phyloP scores from a whole-genome alignment of 208 protist species.

The Acanthamoeba sp. region DNA sequence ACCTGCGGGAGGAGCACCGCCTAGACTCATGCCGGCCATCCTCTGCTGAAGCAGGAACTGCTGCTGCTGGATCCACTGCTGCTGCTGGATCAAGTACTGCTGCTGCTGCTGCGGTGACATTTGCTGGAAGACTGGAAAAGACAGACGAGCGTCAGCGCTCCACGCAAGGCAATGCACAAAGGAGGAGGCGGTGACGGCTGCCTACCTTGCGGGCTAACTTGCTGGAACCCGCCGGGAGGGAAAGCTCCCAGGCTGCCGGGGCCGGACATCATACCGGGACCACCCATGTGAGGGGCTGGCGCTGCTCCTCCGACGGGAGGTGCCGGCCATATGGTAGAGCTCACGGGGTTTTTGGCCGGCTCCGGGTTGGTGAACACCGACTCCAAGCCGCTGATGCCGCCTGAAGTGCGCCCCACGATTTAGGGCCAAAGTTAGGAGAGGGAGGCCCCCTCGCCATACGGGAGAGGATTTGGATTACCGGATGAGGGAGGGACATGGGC shows the following conservation, averaged over 20 bases:
- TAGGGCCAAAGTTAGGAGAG: no score
- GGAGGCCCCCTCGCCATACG: no score
- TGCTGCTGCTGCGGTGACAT: conserved; percentile 59
- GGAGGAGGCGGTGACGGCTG: not conserved
- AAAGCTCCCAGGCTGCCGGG: not conserved
- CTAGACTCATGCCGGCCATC: not conserved
- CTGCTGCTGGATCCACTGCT: conserved; percentile 72
- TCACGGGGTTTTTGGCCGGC: not conserved
- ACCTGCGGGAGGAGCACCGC: not conserved
- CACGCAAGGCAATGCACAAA: no score
- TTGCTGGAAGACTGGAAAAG: conserved; percentile 20
- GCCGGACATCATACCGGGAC: not conserved
- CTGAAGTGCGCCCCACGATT: no score
- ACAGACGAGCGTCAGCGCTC: not conserved
- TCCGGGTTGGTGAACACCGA: not conserved
- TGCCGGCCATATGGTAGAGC: conserved; percentile 35
- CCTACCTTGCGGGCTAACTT: conserved; percentile 31
- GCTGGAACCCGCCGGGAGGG: not conserved
- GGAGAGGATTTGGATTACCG: not conserved
- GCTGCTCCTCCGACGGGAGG: not conserved
- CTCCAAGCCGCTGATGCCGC: not conserved
- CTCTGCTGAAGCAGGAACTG: conserved; percentile 59
- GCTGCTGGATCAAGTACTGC: conserved; percentile 39
- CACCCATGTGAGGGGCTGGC: not conserved
- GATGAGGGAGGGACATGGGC: not conserved